Percentiles rank a stretch among this genome's conserved stretches.
These are phyloP conservation scores for Meyerozyma elateridarum DNA, from an alignment of 1,139 yeast genomes.

Conservation along the genomic window DNA sequence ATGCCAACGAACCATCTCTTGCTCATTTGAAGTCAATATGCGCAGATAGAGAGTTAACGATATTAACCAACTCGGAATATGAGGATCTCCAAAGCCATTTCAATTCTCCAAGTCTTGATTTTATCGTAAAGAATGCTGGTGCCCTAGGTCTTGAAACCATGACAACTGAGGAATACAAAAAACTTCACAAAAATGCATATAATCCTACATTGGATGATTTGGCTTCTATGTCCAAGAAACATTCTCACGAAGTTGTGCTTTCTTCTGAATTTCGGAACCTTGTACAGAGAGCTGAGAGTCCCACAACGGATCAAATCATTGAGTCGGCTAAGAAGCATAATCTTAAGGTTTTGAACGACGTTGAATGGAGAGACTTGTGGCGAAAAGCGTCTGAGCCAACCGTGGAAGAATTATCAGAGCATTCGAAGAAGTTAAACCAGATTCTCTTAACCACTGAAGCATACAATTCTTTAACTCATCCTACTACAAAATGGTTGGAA, in stretches of 20 bases:
- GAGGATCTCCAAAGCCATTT: not conserved
- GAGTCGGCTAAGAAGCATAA: not conserved
- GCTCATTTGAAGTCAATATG: not conserved
- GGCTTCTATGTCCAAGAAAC: not conserved
- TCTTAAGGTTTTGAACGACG: not conserved
- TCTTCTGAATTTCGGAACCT: not conserved
- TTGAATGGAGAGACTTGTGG: not conserved
- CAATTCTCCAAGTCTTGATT: not conserved
- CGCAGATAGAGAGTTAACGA: not conserved
- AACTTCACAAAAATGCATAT: slow-evolving; percentile 8
- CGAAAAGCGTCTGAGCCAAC: not conserved
- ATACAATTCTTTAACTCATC: not conserved
- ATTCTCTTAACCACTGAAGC: not conserved
- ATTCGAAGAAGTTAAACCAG: not conserved
- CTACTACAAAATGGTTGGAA: not conserved
- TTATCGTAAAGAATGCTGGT: not conserved
- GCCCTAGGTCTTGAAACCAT: slow-evolving; percentile 6
- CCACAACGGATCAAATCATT: not conserved
- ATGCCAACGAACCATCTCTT: not conserved
- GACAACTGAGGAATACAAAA: slow-evolving; percentile 13
- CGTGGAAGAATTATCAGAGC: not conserved
- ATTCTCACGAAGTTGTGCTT: not conserved
- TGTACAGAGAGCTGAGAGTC: not conserved
- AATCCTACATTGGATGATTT: slow-evolving; percentile 11
- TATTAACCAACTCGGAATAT: not conserved